phyloP scores from a whole-genome alignment of 805 yeast genomes.

The Candida pseudofarinosa region DNA sequence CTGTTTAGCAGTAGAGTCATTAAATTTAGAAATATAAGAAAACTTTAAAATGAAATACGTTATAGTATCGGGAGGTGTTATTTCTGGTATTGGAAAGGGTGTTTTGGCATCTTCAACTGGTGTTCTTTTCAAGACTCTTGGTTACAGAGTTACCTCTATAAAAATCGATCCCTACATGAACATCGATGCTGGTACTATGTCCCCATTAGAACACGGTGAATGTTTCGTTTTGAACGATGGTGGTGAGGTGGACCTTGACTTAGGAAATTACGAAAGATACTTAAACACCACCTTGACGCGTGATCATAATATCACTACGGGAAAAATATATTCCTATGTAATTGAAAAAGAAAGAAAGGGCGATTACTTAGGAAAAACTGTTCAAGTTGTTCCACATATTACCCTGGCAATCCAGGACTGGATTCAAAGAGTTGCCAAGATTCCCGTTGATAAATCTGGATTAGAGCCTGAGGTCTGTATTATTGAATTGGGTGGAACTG shows the following conservation, averaged over 20 bases:
- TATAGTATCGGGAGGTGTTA: conserved; percentile 98
- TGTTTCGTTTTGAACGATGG: conserved; percentile 98
- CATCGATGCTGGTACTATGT: conserved; percentile 99
- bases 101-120: conserved; percentile 98
- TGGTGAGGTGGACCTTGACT: conserved; percentile 97
- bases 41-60: conserved; percentile 82
- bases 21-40: background rate
- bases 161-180: conserved; percentile 99
- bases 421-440: conserved; percentile 88
- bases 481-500: conserved; percentile 98
- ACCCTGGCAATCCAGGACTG: conserved; percentile 98
- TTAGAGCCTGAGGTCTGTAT: conserved; percentile 94
- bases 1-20: background rate
- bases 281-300: conserved; percentile 87
- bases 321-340: conserved; percentile 91
- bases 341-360: conserved; percentile 95
- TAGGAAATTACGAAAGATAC: conserved; percentile 97
- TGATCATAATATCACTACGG: conserved; percentile 97
- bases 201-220: conserved; percentile 98
- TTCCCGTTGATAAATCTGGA: conserved; percentile 90
- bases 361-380: conserved; percentile 98
- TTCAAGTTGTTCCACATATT: conserved; percentile 97
- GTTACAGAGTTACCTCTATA: conserved; percentile 92
- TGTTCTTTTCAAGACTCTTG: conserved; percentile 85
- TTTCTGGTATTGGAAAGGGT: conserved; percentile 99